Evolutionary conservation across 1,284 basidiomycete genomes (phyloP).

Genomic region (Thecaphora frezii): DNA sequence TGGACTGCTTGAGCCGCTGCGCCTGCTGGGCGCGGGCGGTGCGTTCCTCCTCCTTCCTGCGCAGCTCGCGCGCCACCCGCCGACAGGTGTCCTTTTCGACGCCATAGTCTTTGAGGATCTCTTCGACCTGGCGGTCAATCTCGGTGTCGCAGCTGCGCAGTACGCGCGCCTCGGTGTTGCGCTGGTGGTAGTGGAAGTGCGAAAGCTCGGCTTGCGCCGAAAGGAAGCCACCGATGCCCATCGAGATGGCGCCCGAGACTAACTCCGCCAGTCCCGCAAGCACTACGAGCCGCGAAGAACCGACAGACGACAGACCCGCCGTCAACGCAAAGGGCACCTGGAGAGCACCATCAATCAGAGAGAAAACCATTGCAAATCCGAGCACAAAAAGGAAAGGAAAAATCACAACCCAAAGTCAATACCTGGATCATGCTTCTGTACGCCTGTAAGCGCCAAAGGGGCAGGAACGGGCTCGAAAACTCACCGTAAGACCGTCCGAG

Average conservation of each 20-base stretch:
- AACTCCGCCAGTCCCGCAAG: constrained; percentile 83
- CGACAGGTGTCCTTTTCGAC: constrained; percentile 79
- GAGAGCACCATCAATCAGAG: constrained; percentile 1
- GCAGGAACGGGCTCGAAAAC: no score
- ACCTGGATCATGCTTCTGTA: no score
- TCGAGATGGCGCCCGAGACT: constrained; percentile 66
- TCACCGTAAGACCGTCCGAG: constrained; percentile 88
- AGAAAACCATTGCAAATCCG: neutral
- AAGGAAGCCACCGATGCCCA: constrained; percentile 97
- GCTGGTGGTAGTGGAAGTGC: constrained; percentile 62
- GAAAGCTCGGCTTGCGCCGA: constrained; percentile 94
- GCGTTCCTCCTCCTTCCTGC: constrained; percentile 17
- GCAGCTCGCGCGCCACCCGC: constrained; percentile 67
- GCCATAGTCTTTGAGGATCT: constrained; percentile 83
- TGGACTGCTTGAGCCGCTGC: constrained; percentile 1
- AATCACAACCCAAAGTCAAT: neutral
- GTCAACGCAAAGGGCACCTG: constrained; percentile 59
- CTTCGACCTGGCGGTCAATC: constrained; percentile 90
- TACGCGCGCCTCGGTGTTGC: constrained; percentile 69
- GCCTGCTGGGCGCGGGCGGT: constrained; percentile 6
- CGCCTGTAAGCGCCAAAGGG: neutral
- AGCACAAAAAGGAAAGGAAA: neutral
- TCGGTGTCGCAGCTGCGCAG: constrained; percentile 83
- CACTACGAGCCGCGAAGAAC: constrained; percentile 83
- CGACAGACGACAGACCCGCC: constrained; percentile 85